Percentiles rank a stretch among this genome's conserved stretches.
These are phyloP conservation scores for Ogataea hybrid DNA, from an alignment of 1,139 yeast species.

Conservation along the genomic window DNA sequence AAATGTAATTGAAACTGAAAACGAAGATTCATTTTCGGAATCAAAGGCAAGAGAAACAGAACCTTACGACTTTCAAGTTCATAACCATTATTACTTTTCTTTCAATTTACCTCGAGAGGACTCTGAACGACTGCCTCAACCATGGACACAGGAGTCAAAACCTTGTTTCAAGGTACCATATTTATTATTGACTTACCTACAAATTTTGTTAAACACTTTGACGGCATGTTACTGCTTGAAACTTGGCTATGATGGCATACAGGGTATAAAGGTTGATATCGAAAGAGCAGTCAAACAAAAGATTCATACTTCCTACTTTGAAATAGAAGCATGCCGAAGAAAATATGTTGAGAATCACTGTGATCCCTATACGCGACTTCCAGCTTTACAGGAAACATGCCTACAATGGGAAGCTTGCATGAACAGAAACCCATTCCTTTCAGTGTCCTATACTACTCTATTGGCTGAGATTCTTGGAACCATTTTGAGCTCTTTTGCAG, in stretches of 20 bases:
- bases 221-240: conserved; percentile 44
- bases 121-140: conserved; percentile 11
- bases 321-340: conserved; percentile 48
- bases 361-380: conserved; percentile 53
- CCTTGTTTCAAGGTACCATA: conserved; percentile 41
- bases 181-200: conserved; percentile 56
- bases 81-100: conserved; percentile 43
- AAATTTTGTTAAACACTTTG: conserved; percentile 45
- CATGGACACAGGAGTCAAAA: conserved; percentile 16
- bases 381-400: conserved; percentile 58
- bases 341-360: conserved; percentile 56
- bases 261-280: conserved; percentile 53
- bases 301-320: conserved; percentile 40
- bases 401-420: conserved; percentile 62
- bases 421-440: conserved; percentile 47
- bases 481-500: conserved; percentile 59
- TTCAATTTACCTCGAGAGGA: too few relatives aligned
- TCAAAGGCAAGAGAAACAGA: too few relatives aligned
- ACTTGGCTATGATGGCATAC: conserved; percentile 43
- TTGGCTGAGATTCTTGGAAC: conserved; percentile 66
- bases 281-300: conserved; percentile 32
- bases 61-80: conserved; percentile 26
- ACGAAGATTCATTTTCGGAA: too few relatives aligned
- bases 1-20: too few relatives aligned
- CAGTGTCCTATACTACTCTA: conserved; percentile 38